A percentile compares a stretch with the other conserved stretches of the same genome.
Evolutionary conservation across 306 rosid genomes (phyloP).

Genomic region (Carpinus fangiana): DNA sequence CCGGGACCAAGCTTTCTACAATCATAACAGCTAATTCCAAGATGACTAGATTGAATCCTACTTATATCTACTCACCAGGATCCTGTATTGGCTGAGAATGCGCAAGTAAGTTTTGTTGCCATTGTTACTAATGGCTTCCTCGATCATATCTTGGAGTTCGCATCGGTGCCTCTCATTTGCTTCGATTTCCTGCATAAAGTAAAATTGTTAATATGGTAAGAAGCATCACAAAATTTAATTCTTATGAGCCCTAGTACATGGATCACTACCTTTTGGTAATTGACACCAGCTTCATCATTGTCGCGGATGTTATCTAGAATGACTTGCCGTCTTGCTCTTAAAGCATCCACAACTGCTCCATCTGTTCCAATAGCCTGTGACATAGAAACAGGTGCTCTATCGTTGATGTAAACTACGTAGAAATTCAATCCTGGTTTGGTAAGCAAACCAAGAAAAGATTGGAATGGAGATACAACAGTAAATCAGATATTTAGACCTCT

Average conservation of each 20-base stretch:
- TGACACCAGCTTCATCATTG: slow-evolving; percentile 62
- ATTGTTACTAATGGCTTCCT: slow-evolving; percentile 54
- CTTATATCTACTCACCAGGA: slow-evolving; percentile 46
- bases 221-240: slow-evolving; percentile 1
- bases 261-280: slow-evolving; percentile 44
- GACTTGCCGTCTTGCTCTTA: slow-evolving; percentile 50
- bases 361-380: slow-evolving; percentile 47
- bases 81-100: slow-evolving; percentile 65
- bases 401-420: neutral
- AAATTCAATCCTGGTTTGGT: neutral
- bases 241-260: neutral
- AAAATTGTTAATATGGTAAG: slow-evolving; percentile 18
- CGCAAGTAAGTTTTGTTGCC: slow-evolving; percentile 60
- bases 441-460: neutral
- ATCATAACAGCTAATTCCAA: neutral
- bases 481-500: neutral
- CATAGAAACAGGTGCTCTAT: slow-evolving; percentile 9
- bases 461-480: neutral
- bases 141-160: slow-evolving; percentile 60
- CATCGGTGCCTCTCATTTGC: slow-evolving; percentile 60
- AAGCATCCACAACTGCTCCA: slow-evolving; percentile 45
- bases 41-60: neutral
- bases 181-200: slow-evolving; percentile 51
- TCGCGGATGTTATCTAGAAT: slow-evolving; percentile 66
- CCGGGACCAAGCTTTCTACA: neutral